Conservation (phyloP, 2,329 filamentous ascomycete genomes). For the Aspergillus viridinutans region DNA sequence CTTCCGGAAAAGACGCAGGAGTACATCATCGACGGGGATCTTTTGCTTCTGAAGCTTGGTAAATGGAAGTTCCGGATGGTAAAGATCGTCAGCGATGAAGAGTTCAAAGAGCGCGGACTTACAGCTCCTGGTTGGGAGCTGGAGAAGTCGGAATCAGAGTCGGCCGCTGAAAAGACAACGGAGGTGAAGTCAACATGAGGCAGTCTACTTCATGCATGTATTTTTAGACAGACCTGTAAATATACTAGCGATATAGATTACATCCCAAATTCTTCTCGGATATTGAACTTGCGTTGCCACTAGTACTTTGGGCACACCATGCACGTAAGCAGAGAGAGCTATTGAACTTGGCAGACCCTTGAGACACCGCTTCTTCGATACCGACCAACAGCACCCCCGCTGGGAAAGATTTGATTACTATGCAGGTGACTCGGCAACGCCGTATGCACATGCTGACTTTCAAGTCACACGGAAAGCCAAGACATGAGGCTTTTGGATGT, state of each 20-base stretch:
- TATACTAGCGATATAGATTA: neutral
- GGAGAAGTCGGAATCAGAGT: slow-evolving; percentile 3
- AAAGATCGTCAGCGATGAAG: slow-evolving; percentile 51
- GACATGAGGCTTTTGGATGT: neutral
- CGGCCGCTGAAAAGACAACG: neutral
- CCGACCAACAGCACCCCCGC: neutral
- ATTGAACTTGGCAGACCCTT: neutral
- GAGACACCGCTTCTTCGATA: neutral
- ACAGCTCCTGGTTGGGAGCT: slow-evolving; percentile 50
- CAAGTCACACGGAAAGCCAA: neutral
- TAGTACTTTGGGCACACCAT: neutral
- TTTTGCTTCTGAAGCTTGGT: slow-evolving; percentile 54
- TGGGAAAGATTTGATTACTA: neutral
- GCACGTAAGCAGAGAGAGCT: neutral
- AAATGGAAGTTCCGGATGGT: slow-evolving; percentile 60
- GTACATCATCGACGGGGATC: slow-evolving; percentile 48
- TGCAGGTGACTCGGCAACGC: neutral
- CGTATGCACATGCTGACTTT: no score
- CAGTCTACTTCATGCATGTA: neutral
- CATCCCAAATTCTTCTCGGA: neutral
- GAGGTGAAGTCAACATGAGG: neutral
- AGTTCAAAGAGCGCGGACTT: slow-evolving; percentile 46
- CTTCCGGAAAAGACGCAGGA: slow-evolving; percentile 41
- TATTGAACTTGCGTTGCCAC: neutral
- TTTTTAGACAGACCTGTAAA: slow-evolving; percentile 1